Evolutionary conservation across 371 early-diverging fungal genomes (phyloP), one percentile per base, ranked within the genome.

Genomic region (Gilbertella persicaria): DNA sequence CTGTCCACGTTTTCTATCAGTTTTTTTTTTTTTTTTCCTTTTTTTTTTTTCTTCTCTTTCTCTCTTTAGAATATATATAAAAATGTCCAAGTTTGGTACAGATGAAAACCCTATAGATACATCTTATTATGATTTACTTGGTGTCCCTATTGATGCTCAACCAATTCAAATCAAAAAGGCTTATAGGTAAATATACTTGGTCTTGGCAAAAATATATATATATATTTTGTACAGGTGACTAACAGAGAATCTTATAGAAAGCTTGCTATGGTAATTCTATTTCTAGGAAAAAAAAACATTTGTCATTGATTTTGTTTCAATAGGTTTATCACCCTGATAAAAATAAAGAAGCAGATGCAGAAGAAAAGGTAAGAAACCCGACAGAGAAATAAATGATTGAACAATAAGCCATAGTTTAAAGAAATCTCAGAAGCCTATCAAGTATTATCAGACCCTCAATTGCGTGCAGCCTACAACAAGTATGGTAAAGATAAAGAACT

Each of bases 291-390:
- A 33, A 42, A 42, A 17, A 33, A 43, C n/a, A 19, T 12, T 12
- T 8, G 45, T 30, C 28, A 29, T 26, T 38, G 43, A 21, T 50
- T 21, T 26, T 43, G 13, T n/a, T 24, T 24, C 10, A 39, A 41
- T 65, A 78, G 75, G 90, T 92, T 73, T 96, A 87, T 73, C 99
- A 99, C 78, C 99, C 94, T 13, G 98, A 98, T 80, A 96, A 98
- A 74, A 94, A 94, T 70, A 80, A 85, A n/a, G 85, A 81, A 43
- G 78, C 89, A 6, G 85, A 88, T 28, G 96, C 96, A 38, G 95
- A 94, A 62, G 93, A 92, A 58, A 93, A 87, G 80, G 88, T 88
- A 80, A 17, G 9, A 45, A 17, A 43, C 1, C 37, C 8, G 17
- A 19, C 10, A 38, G 17, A 37, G 26, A 41, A 24, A 37, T n/a